phyloP scores from a whole-genome alignment of 495 filamentous ascomycete species.

The Hypomontagnella monticulosa region DNA sequence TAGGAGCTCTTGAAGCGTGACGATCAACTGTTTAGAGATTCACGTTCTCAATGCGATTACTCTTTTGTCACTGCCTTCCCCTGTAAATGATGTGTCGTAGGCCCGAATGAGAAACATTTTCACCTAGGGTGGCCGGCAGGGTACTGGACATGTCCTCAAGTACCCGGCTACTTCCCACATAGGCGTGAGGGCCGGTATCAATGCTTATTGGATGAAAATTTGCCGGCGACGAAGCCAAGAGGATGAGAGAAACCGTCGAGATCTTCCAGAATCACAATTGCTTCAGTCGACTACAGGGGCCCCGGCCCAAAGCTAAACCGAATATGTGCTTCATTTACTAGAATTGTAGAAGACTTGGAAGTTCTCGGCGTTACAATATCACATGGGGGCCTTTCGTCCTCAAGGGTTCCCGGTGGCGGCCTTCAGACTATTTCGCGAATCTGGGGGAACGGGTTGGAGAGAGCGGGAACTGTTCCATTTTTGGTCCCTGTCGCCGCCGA shows the following conservation, averaged over 20 bases:
- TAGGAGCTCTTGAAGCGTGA: slow-evolving; percentile 12
- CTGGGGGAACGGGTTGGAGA: slow-evolving; percentile 33
- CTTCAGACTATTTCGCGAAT: slow-evolving; percentile 36
- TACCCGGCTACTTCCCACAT: slow-evolving; percentile 30
- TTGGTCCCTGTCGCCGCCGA: slow-evolving; percentile 38
- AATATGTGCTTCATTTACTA: slow-evolving; percentile 26
- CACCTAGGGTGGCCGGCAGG: slow-evolving; percentile 29
- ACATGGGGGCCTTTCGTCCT: slow-evolving; percentile 23
- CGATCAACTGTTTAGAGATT: slow-evolving; percentile 42
- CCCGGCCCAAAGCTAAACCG: slow-evolving; percentile 33
- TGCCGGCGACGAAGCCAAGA: slow-evolving; percentile 40
- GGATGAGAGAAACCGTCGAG: slow-evolving; percentile 32
- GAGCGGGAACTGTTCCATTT: slow-evolving; percentile 33
- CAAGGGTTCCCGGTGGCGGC: slow-evolving; percentile 20
- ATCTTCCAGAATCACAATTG: slow-evolving; percentile 45
- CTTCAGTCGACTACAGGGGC: slow-evolving; percentile 28
- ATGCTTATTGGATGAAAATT: slow-evolving; percentile 37
- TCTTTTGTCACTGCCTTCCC: slow-evolving; percentile 22
- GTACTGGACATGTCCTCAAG: slow-evolving; percentile 11
- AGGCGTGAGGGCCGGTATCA: slow-evolving; percentile 28
- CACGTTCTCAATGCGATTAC: slow-evolving; percentile 29
- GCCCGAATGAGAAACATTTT: slow-evolving; percentile 41
- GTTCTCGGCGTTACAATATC: slow-evolving; percentile 26
- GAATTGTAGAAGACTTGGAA: slow-evolving; percentile 8
- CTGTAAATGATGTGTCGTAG: slow-evolving; percentile 35